A percentile compares a stretch with the other conserved stretches of the same genome.
Conservation (phyloP, 2,329 filamentous ascomycete genomes). For the Fonsecaea nubica region DNA sequence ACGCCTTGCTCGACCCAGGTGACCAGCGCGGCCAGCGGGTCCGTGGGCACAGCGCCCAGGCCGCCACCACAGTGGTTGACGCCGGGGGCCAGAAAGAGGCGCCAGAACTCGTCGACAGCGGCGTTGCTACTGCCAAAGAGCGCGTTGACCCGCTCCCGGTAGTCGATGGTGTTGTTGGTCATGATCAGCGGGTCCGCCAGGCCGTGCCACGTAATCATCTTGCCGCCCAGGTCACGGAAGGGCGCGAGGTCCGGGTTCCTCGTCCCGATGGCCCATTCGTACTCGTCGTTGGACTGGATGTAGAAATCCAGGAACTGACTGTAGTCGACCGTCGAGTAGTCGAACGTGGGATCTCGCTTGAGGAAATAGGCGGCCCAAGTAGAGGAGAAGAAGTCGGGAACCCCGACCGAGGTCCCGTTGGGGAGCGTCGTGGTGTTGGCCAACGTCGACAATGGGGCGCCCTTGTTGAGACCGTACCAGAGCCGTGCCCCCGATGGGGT, state of each 20-base stretch:
- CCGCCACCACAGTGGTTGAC: slow-evolving; percentile 28
- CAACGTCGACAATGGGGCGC: too few species aligned
- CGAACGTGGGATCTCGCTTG: too few species aligned
- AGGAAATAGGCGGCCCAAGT: too few species aligned
- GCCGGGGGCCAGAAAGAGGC: slow-evolving; percentile 29
- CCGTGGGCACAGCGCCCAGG: slow-evolving; percentile 19
- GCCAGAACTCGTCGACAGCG: slow-evolving; percentile 26
- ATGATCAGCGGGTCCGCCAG: slow-evolving; percentile 49
- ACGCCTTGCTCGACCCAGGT: slow-evolving; percentile 18
- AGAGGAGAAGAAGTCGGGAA: slow-evolving; percentile 29
- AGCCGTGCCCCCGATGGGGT: too few species aligned
- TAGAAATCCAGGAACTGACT: slow-evolving; percentile 31
- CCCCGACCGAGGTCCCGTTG: too few species aligned
- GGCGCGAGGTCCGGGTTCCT: slow-evolving; percentile 47
- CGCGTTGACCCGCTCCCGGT: slow-evolving; percentile 42
- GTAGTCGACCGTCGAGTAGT: too few species aligned
- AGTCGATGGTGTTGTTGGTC: slow-evolving; percentile 46
- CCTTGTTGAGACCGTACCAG: too few species aligned
- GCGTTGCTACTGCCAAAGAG: slow-evolving; percentile 16
- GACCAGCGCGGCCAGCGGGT: slow-evolving; percentile 18
- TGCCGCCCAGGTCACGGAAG: slow-evolving; percentile 48
- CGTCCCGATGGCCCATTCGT: slow-evolving; percentile 46
- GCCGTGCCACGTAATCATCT: slow-evolving; percentile 56
- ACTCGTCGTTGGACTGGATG: slow-evolving; percentile 38
- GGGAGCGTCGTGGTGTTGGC: too few species aligned